Conservation (phyloP, 345 rosid genomes). For the Balakata baccata region DNA sequence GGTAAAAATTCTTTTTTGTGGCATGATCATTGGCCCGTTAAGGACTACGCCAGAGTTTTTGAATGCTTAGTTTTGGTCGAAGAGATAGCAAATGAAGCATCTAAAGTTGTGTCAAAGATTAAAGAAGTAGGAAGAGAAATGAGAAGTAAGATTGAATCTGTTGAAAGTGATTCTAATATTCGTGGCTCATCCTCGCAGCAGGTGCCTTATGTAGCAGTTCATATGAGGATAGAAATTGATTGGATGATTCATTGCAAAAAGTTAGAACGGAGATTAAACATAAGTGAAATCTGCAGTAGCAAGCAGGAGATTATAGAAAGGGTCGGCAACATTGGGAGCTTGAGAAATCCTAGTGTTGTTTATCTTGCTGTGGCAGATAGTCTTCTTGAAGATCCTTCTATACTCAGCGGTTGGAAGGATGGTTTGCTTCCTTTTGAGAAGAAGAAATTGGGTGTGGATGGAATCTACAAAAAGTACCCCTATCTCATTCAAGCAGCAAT, state of each 20-base stretch:
- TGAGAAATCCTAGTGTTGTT: slow-evolving; percentile 49
- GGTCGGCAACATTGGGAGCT: slow-evolving; percentile 59
- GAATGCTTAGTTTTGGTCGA: slow-evolving; percentile 79
- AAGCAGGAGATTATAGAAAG: slow-evolving; percentile 69
- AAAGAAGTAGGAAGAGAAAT: slow-evolving; percentile 51
- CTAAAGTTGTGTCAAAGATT: slow-evolving; percentile 67
- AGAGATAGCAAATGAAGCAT: slow-evolving; percentile 70
- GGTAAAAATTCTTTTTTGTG: slow-evolving; percentile 94
- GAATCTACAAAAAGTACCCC: slow-evolving; percentile 63
- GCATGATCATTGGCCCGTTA: slow-evolving; percentile 98
- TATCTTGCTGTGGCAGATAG: slow-evolving; percentile 88
- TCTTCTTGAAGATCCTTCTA: slow-evolving; percentile 73
- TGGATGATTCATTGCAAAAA: slow-evolving; percentile 99
- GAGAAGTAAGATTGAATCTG: slow-evolving; percentile 21
- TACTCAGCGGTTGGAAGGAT: slow-evolving; percentile 70
- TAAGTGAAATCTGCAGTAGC: slow-evolving; percentile 81
- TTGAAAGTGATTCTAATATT: not conserved
- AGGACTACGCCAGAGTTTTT: slow-evolving; percentile 79
- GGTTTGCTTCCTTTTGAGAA: slow-evolving; percentile 77
- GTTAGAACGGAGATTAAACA: slow-evolving; percentile 58
- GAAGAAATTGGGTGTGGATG: slow-evolving; percentile 73
- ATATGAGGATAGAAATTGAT: slow-evolving; percentile 95
- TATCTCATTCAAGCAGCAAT: slow-evolving; percentile 92
- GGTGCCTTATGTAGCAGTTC: slow-evolving; percentile 70
- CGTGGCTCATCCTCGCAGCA: slow-evolving; percentile 4